These are phyloP conservation scores for Chaetomiaceae sp. DNA, from an alignment of 2,329 filamentous ascomycete species.

Conservation along the genomic window DNA sequence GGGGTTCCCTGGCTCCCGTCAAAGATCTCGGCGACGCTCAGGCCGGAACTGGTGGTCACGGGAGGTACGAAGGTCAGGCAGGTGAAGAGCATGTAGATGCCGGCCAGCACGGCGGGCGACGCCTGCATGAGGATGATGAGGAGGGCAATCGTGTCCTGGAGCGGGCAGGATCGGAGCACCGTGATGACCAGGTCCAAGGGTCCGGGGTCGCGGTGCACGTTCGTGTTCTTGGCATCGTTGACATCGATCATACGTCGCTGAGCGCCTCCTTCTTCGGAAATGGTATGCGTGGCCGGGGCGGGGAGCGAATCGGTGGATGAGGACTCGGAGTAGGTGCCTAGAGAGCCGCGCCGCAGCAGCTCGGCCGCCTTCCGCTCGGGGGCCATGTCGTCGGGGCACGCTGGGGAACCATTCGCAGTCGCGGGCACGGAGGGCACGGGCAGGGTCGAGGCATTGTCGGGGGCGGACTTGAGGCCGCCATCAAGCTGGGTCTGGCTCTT, in stretches of 20 bases:
- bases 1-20: slow-evolving; percentile 81
- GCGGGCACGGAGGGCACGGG: slow-evolving; percentile 28
- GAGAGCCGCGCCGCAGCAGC: slow-evolving; percentile 40
- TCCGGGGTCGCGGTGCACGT: slow-evolving; percentile 64
- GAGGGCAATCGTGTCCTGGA: slow-evolving; percentile 93
- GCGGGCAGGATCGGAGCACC: slow-evolving; percentile 81
- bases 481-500: slow-evolving; percentile 44
- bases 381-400: slow-evolving; percentile 33
- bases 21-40: slow-evolving; percentile 86
- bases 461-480: slow-evolving; percentile 26
- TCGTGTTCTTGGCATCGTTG: slow-evolving; percentile 60
- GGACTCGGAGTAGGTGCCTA: slow-evolving; percentile 50
- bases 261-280: slow-evolving; percentile 34
- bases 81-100: slow-evolving; percentile 88
- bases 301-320: slow-evolving; percentile 46
- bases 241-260: slow-evolving; percentile 66
- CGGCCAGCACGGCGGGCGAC: slow-evolving; percentile 77
- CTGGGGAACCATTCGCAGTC: slow-evolving; percentile 33
- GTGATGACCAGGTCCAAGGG: slow-evolving; percentile 74
- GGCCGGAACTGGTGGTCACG: slow-evolving; percentile 67
- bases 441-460: slow-evolving; percentile 24
- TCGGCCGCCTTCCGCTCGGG: slow-evolving; percentile 38
- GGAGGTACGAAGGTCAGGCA: slow-evolving; percentile 88
- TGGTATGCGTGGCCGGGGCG: slow-evolving; percentile 30
- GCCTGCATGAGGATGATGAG: slow-evolving; percentile 92